Evolutionary conservation across 352 stramenopile species (phyloP), one percentile per base, ranked within the genome.

Genomic region (Pythium aristosporum): DNA sequence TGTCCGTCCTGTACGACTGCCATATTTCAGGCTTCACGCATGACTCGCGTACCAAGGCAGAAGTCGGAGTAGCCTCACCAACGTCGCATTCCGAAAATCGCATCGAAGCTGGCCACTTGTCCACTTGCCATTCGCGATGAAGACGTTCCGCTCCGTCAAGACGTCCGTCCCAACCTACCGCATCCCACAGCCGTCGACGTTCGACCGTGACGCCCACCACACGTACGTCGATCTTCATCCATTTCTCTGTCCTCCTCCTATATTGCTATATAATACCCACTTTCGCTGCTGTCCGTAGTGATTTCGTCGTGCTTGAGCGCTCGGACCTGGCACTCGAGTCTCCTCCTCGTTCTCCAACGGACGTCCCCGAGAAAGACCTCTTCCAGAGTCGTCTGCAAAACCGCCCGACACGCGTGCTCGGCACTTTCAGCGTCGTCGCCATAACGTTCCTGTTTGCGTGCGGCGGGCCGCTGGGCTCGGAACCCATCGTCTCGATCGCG

Each of bases 381-480:
- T 41, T 65, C 21, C 47, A 57, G 58, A 52, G 30, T 3, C 20
- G 39, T 3, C 34, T 52, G 10, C 13, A 43, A 18, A 48, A 39
- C 30, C 49, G 60, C 13, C 49, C 60, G 10, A 70, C 61, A 8
- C 73, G 75, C 10, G 68, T 80, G 41, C 68, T 79, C 50, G 74
- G 76, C 1, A 82, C 67, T 5, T 21, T 69, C 15, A 71, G 69
- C 28, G 63, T 89, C 58, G 72, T 68, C 0, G 76, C 76, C 12
- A 83, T 89, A 53, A 76, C 73, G 2, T 88, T 82, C 44, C 72
- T 91, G 42, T 75, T 73, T 43, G 68, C 63, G 2, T 87, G 77
- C 23, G 79, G 75, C 0, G 73, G 81, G 0, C 77, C 81, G 0
- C 49, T 88, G 2, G 78, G 82, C 2, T 89, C 84, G 0, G 80